phyloP scores from a whole-genome alignment of 768 basidiomycete species.

The Rhodotorula toruloides region DNA sequence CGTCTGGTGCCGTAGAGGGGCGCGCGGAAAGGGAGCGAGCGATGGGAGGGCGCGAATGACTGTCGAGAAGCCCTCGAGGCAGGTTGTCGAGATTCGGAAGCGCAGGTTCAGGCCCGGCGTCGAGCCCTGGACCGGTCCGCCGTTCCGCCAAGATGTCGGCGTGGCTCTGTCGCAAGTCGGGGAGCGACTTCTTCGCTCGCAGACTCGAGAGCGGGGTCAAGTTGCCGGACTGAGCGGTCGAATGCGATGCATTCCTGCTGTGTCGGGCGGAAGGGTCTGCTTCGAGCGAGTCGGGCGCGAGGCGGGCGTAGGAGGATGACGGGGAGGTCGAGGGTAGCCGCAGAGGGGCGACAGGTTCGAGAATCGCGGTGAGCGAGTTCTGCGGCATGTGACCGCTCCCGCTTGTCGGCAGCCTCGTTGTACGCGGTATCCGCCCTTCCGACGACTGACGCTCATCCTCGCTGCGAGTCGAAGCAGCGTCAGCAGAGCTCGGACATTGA shows the following conservation, averaged over 20 bases:
- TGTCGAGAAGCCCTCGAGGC: neutral
- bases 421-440: constrained; percentile 1
- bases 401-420: no score
- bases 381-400: constrained; percentile 9
- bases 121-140: constrained; percentile 1
- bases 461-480: neutral
- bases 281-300: neutral
- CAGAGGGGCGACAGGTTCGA: neutral
- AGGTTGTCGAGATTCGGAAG: neutral
- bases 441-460: constrained; percentile 15
- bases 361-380: no score
- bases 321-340: neutral
- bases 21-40: no score
- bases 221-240: constrained; percentile 23
- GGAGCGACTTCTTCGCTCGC: constrained; percentile 70
- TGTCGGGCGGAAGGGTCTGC: constrained; percentile 27
- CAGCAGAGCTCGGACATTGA: no score
- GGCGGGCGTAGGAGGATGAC: constrained; percentile 2
- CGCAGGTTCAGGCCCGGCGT: constrained; percentile 7
- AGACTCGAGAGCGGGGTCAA: constrained; percentile 26
- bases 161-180: constrained; percentile 63
- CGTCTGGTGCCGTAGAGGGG: no score
- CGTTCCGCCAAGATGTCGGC: constrained; percentile 48
- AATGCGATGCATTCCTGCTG: constrained; percentile 38
- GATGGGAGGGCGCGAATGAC: no score